Percentiles rank a stretch among this genome's conserved stretches.
phyloP scores from a whole-genome alignment of 768 basidiomycete genomes.

The Clitopilus hobsonii region DNA sequence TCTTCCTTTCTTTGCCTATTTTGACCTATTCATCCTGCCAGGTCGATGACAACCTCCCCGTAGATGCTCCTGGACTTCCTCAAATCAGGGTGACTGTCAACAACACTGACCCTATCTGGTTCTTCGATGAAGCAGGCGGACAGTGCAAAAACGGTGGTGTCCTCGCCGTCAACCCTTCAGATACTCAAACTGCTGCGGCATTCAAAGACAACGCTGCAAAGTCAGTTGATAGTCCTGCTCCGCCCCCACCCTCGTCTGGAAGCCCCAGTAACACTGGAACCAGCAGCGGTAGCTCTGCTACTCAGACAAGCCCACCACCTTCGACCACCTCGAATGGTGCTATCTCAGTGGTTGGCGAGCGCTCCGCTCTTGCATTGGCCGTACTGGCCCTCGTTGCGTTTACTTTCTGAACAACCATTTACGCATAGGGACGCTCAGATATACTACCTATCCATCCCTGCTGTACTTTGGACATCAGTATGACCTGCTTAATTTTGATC shows the following conservation, averaged over 20 bases:
- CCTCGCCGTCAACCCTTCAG: constrained; percentile 31
- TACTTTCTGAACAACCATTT: neutral
- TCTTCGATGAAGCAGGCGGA: constrained; percentile 36
- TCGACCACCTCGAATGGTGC: constrained; percentile 8
- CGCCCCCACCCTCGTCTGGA: constrained; percentile 1
- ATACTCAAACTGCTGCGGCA: constrained; percentile 23
- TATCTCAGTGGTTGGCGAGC: neutral
- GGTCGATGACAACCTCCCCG: constrained; percentile 23
- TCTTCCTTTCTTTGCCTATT: neutral
- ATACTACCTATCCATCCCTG: neutral
- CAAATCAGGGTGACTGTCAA: constrained; percentile 25
- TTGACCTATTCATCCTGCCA: constrained; percentile 4
- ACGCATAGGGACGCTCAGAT: neutral
- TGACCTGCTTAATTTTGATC: neutral
- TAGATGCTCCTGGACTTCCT: constrained; percentile 31
- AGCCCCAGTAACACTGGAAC: constrained; percentile 2
- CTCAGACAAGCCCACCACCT: constrained; percentile 3
- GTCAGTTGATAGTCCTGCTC: constrained; percentile 15
- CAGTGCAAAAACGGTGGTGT: constrained; percentile 32
- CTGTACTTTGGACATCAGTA: neutral
- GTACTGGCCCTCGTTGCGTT: neutral
- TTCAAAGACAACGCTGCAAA: constrained; percentile 34
- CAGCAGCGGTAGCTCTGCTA: neutral
- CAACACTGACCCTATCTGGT: constrained; percentile 31
- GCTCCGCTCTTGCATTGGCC: neutral